Evolutionary conservation across 225 moss, liverwort and hornwort genomes (phyloP), one percentile per base, ranked within the genome.

Genomic region (Antitrichia curtipendula): DNA sequence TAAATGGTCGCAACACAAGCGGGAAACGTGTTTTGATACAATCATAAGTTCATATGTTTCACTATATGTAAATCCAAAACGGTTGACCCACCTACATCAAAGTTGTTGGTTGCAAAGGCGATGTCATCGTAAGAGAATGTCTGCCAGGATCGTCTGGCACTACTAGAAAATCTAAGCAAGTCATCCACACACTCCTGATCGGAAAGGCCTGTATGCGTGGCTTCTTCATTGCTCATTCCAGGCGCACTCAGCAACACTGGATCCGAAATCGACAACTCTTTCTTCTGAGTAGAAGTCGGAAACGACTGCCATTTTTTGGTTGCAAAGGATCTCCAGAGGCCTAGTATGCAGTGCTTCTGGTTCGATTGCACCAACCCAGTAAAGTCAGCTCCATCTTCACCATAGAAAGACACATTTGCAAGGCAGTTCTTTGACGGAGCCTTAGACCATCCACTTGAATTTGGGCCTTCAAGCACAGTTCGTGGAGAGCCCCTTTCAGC

Each of bases 291-390:
- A 8, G 95, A 87, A 12, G 96, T 88, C 7, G 98, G 98, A 84
- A 97, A 97, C 17, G 96, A 95, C 66, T 96, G 95, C 97, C 97
- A 97, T 73, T 93, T 92, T 56, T 93, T 94, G 84, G 91, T 92
- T 64, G 98, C 95, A 87, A 98, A 95, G 68, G 94, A 93, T 84
- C 94, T 96, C 98, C 98, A 98, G 19, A 97, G 80, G 50, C 94
- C 96, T 87, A 93, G 92, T 19, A 93, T 91, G 61, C 95, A 95
- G 77, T 84, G 92, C 86, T 95, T 96, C 57, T 94, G 93, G 60
- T 74, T 87, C 49, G 93, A 88, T 8, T 90, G 88, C 32, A 82
- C 57, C 47, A 90, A 40, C n/a, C 89, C 88, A 31, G 89, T 82
- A 66, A 87, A 64, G 56, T 89, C 95, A 64, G 83, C 79, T 71